Evolutionary conservation across 108 stramenopile species (phyloP).

Genomic region (Seminavis robusta): DNA sequence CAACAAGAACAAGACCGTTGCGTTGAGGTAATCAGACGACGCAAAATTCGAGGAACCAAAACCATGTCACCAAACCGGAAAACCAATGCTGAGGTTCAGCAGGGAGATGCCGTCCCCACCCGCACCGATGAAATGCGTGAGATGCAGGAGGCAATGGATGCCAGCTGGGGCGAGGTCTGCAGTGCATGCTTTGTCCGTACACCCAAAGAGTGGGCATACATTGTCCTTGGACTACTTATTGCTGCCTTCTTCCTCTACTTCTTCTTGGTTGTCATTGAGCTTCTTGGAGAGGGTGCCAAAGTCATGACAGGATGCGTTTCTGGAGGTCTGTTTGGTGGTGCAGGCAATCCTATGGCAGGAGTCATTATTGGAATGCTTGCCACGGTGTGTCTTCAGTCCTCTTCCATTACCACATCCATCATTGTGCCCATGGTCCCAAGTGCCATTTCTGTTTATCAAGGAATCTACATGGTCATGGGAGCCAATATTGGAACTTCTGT

Average conservation of each 20-base stretch:
- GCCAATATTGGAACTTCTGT: conserved; percentile 73
- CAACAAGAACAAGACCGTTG: no score
- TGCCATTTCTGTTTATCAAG: conserved; percentile 14
- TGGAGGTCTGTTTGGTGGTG: conserved; percentile 44
- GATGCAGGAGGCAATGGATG: no score
- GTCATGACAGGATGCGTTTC: conserved; percentile 53
- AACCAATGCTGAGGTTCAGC: no score
- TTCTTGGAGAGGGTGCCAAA: conserved; percentile 50
- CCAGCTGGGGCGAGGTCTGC: conserved; percentile 49
- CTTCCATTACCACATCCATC: conserved; percentile 34
- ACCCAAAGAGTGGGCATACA: conserved; percentile 27
- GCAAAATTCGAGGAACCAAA: no score
- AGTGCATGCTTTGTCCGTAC: conserved; percentile 44
- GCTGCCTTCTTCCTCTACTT: conserved; percentile 60
- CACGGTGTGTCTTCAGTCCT: conserved; percentile 30
- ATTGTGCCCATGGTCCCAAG: conserved; percentile 24
- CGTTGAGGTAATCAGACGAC: no score
- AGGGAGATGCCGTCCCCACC: no score
- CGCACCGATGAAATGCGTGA: no score
- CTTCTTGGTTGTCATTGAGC: conserved; percentile 50
- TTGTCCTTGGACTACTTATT: conserved; percentile 25
- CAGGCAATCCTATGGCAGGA: conserved; percentile 37
- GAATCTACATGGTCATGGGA: conserved; percentile 65
- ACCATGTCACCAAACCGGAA: no score
- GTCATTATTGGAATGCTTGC: conserved; percentile 32